A percentile compares a stretch with the other conserved stretches of the same genome.
Conservation (phyloP, 345 rosid genomes). For the Eucalyptus erythrocorys region DNA sequence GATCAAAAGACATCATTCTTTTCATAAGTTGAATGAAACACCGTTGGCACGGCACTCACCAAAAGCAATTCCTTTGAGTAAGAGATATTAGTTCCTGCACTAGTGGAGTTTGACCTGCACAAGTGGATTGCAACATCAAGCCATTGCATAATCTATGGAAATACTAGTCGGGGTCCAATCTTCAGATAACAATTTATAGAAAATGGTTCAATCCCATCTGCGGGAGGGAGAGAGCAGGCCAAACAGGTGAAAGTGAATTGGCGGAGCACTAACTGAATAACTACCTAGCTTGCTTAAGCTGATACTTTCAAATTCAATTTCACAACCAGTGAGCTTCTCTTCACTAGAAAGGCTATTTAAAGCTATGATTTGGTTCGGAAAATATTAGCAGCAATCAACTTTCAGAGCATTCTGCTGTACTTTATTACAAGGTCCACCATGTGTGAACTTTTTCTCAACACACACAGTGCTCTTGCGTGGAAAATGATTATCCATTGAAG, state of each 20-base stretch:
- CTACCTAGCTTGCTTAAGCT: neutral
- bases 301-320: neutral
- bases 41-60: constrained; percentile 7
- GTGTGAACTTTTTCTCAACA: neutral
- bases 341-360: neutral
- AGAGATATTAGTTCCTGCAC: constrained; percentile 20
- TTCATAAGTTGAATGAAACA: neutral
- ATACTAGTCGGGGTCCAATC: neutral
- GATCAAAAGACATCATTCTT: neutral
- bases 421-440: neutral
- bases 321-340: neutral
- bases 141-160: neutral
- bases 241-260: neutral
- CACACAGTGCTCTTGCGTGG: neutral
- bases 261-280: neutral
- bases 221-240: neutral
- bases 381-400: neutral
- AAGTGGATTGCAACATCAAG: neutral
- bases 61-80: constrained; percentile 24
- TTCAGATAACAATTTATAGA: neutral
- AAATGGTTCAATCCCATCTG: neutral
- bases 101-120: constrained; percentile 32
- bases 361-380: neutral
- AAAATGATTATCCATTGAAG: neutral
- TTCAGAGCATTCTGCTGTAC: neutral